These are phyloP conservation scores for Aspergillus sp. DNA, from an alignment of 2,329 filamentous ascomycete genomes.

Conservation along the genomic window DNA sequence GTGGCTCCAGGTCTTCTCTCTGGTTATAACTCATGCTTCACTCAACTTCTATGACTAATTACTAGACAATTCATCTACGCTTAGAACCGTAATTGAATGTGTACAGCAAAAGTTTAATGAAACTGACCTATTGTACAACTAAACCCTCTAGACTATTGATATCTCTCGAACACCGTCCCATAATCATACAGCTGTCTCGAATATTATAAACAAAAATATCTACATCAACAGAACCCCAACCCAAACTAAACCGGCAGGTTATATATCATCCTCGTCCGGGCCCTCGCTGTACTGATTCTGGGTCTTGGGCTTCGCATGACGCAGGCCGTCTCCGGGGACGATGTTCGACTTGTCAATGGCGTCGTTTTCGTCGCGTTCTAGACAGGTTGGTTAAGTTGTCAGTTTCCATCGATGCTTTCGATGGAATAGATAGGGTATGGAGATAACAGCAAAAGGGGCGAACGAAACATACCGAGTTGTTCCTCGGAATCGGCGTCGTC, in stretches of 20 bases:
- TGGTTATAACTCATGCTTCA: too few species aligned
- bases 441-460: neutral
- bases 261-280: neutral
- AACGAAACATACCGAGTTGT: neutral
- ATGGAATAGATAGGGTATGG: too few species aligned
- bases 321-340: neutral
- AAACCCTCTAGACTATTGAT: too few species aligned
- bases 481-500: neutral
- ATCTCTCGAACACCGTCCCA: too few species aligned
- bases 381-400: neutral
- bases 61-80: too few species aligned
- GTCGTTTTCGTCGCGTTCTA: neutral
- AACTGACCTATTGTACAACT: too few species aligned
- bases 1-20: too few species aligned
- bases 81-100: too few species aligned
- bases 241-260: neutral
- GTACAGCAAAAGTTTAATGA: too few species aligned
- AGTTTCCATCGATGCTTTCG: neutral
- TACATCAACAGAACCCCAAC: neutral
- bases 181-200: too few species aligned
- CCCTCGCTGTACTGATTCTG: neutral
- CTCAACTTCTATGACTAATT: too few species aligned
- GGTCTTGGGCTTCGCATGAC: neutral
- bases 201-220: neutral
- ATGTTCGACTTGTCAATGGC: neutral